Base-by-base conservation (phyloP, 306 rosid species). In the Cicer arietinum region DNA sequence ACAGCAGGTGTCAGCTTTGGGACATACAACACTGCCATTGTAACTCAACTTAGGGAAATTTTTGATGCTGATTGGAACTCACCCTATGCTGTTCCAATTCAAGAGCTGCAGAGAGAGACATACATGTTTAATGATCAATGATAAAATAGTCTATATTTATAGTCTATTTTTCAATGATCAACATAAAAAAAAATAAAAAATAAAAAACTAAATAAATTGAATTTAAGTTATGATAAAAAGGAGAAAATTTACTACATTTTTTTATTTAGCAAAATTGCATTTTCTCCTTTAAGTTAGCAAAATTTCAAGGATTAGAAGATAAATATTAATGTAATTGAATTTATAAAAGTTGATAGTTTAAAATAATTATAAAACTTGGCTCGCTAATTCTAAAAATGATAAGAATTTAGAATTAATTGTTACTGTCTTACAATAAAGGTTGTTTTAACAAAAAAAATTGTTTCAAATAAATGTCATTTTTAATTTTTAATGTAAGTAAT, bases 11-110 rank as follows among this genome's bases (percentile, higher is more conserved):
- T 94, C 73, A 91, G 98, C 80, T 94, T 94, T 64, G 98, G 98
- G 48, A 87, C 96, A 46, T 72, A 89, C 78, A 91, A 84, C 73
- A 82, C 93, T 74, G 91, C 90, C 61, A 82, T 94, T 68, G 88
- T 94, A 58, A 80, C 88, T 6, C 94, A 91, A 60, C 89, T 94
- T 50, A 77, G 71, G 46, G 81, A 86, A 71, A 76, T 91, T 12
- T 94, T 94, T 70, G 88, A 94, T 41, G 94, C 96, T n/a, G 97
- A 94, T 65, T 94, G 98, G 98, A 81, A 89, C 77, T 94, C 98
- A 16, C 90, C 97, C 6, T 91, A 94, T 78, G 86, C 85, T 78
- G 71, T 91, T 68, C 90, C 90, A 0, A 83, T 91, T 73, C 74
- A 84, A 71, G 75, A 77, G 67, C 53, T 87, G 56, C 84, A 71